phyloP scores from a whole-genome alignment of 108 stramenopile species.

The Cyclotella baltica region DNA sequence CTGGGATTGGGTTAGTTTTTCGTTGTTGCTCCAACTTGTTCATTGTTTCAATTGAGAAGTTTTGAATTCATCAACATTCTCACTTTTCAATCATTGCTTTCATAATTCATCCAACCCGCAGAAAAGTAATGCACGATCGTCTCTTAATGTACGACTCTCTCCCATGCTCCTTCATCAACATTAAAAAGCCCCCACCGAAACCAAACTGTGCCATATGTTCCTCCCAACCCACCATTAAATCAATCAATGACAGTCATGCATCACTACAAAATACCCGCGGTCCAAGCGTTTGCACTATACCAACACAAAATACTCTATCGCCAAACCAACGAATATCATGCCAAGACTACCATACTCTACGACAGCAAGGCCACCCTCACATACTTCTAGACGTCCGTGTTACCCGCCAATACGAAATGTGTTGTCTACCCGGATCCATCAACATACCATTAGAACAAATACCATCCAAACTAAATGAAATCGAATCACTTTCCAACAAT shows the following conservation, averaged over 20 bases:
- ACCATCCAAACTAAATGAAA: conserved; percentile 43
- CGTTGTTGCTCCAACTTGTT: background rate
- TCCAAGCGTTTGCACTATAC: conserved; percentile 41
- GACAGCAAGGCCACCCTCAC: conserved; percentile 52
- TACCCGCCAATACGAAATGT: conserved; percentile 77
- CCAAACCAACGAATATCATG: conserved; percentile 54
- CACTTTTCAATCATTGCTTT: background rate
- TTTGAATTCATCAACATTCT: background rate
- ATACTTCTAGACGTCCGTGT: conserved; percentile 84
- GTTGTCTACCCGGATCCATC: conserved; percentile 70
- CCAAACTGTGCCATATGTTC: conserved; percentile 77
- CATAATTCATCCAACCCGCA: conserved; percentile 1
- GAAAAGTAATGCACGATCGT: conserved; percentile 72
- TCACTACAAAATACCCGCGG: conserved; percentile 66
- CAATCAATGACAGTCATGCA: conserved; percentile 68
- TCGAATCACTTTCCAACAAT: conserved; percentile 48
- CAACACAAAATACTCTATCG: conserved; percentile 1
- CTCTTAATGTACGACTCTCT: conserved; percentile 84
- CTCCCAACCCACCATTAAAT: conserved; percentile 62
- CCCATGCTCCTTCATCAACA: conserved; percentile 72
- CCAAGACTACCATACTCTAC: conserved; percentile 55
- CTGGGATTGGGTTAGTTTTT: conserved; percentile 65
- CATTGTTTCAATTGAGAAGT: background rate
- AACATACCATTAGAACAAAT: conserved; percentile 74
- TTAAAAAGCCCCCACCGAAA: conserved; percentile 77